A percentile compares a stretch with the other conserved stretches of the same genome.
Evolutionary conservation across 1,284 basidiomycete genomes (phyloP).

Genomic region (Puccinia polysora): DNA sequence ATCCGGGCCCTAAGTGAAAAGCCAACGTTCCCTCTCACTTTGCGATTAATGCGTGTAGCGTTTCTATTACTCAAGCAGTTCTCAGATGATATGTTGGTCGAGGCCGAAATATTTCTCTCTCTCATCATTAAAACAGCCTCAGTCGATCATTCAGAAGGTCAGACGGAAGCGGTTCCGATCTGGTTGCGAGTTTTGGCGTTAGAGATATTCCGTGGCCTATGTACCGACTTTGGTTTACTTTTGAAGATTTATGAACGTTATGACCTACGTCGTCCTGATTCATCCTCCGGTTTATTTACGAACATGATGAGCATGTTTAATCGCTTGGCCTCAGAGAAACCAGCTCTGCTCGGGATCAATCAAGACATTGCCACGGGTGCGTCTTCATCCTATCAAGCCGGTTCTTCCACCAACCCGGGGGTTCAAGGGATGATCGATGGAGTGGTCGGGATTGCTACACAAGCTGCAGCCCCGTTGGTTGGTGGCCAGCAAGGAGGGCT

Average conservation of each 20-base stretch:
- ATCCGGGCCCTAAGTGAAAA: slow-evolving; percentile 78
- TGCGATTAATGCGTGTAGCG: slow-evolving; percentile 85
- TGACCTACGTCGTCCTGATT: slow-evolving; percentile 57
- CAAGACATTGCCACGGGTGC: slow-evolving; percentile 25
- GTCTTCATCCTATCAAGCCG: slow-evolving; percentile 27
- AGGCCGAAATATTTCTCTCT: slow-evolving; percentile 77
- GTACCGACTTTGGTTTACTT: slow-evolving; percentile 74
- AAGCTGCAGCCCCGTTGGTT: slow-evolving; percentile 69
- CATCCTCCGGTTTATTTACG: slow-evolving; percentile 63
- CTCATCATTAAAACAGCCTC: slow-evolving; percentile 72
- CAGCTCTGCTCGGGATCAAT: slow-evolving; percentile 70
- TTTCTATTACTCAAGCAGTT: slow-evolving; percentile 91
- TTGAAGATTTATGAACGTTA: slow-evolving; percentile 75
- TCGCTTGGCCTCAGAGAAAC: slow-evolving; percentile 78
- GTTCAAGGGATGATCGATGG: slow-evolving; percentile 68
- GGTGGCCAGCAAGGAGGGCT: slow-evolving; percentile 62
- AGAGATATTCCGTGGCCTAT: slow-evolving; percentile 84
- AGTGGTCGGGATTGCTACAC: slow-evolving; percentile 75
- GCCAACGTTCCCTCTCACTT: slow-evolving; percentile 76
- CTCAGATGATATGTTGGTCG: slow-evolving; percentile 69
- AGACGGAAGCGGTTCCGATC: slow-evolving; percentile 55
- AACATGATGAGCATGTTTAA: slow-evolving; percentile 76
- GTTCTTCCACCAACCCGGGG: slow-evolving; percentile 45
- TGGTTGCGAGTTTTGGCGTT: slow-evolving; percentile 87
- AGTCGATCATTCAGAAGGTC: slow-evolving; percentile 41